phyloP scores from a whole-genome alignment of 345 rosid genomes.

The Moricandia arvensis region DNA sequence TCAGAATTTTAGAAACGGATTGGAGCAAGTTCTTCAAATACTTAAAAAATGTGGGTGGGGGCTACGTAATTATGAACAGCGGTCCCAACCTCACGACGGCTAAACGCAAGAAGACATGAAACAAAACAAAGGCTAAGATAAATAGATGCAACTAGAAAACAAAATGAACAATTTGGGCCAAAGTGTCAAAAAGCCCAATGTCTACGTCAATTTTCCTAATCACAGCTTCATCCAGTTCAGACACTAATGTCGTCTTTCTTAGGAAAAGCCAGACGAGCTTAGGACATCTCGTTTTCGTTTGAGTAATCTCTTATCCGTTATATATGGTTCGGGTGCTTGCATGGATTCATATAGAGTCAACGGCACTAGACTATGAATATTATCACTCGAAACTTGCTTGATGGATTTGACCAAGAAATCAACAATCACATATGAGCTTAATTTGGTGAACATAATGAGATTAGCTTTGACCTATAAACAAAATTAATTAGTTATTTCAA shows the following conservation, averaged over 20 bases:
- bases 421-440: slow-evolving; percentile 6
- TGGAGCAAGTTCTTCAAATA: neutral
- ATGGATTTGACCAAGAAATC: slow-evolving; percentile 10
- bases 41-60: neutral
- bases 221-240: slow-evolving; percentile 16
- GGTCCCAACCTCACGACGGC: slow-evolving; percentile 16
- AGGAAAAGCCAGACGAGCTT: no score
- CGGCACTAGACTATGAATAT: neutral
- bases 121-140: neutral
- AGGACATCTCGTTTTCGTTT: slow-evolving; percentile 8
- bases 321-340: slow-evolving; percentile 18
- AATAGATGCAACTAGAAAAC: slow-evolving; percentile 17
- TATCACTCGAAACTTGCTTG: neutral
- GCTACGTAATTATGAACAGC: slow-evolving; percentile 5
- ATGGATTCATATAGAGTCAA: slow-evolving; percentile 24
- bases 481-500: neutral
- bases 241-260: slow-evolving; percentile 19
- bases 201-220: slow-evolving; percentile 21
- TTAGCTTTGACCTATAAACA: neutral
- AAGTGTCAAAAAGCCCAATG: slow-evolving; percentile 33
- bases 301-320: slow-evolving; percentile 28
- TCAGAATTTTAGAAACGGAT: neutral
- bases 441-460: neutral
- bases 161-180: slow-evolving; percentile 27
- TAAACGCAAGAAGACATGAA: slow-evolving; percentile 13